Evolutionary conservation across 495 filamentous ascomycete genomes (phyloP).

Genomic region (Pseudomonodictys pantanalensis): DNA sequence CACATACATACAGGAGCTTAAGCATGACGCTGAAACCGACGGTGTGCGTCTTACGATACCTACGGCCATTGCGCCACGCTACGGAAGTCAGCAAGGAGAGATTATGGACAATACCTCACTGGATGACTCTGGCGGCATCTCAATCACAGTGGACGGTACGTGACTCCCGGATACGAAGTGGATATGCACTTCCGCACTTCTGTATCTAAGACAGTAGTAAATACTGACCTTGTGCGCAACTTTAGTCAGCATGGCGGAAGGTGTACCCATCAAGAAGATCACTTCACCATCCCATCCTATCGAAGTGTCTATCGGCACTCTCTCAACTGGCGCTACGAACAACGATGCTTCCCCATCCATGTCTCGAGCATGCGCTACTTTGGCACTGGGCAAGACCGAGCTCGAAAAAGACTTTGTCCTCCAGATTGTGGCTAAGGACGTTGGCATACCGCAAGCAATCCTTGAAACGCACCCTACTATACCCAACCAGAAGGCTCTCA

Average conservation of each 20-base stretch:
- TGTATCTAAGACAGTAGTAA: no score
- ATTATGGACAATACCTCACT: slow-evolving; percentile 24
- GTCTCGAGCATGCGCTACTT: slow-evolving; percentile 57
- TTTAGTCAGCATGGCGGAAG: slow-evolving; percentile 54
- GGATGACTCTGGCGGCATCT: slow-evolving; percentile 47
- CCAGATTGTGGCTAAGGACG: slow-evolving; percentile 54
- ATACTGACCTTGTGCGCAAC: no score
- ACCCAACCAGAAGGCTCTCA: slow-evolving; percentile 60
- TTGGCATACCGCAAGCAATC: slow-evolving; percentile 55
- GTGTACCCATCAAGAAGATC: slow-evolving; percentile 54
- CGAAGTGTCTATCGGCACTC: slow-evolving; percentile 58
- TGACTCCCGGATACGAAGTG: no score
- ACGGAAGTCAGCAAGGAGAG: slow-evolving; percentile 49
- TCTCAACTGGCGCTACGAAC: slow-evolving; percentile 44
- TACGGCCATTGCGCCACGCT: slow-evolving; percentile 61
- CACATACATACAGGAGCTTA: slow-evolving; percentile 64
- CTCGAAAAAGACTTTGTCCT: slow-evolving; percentile 55
- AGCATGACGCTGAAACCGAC: slow-evolving; percentile 61
- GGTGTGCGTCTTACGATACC: slow-evolving; percentile 68
- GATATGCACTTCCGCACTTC: no score
- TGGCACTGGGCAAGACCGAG: slow-evolving; percentile 48
- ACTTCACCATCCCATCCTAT: slow-evolving; percentile 66
- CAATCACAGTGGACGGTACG: slow-evolving; percentile 57
- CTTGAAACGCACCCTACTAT: slow-evolving; percentile 61
- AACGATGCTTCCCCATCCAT: slow-evolving; percentile 50